Percentiles rank a stretch among this genome's conserved stretches.
Conservation (phyloP, 805 yeast genomes). For the Yarrowia osloensis region DNA sequence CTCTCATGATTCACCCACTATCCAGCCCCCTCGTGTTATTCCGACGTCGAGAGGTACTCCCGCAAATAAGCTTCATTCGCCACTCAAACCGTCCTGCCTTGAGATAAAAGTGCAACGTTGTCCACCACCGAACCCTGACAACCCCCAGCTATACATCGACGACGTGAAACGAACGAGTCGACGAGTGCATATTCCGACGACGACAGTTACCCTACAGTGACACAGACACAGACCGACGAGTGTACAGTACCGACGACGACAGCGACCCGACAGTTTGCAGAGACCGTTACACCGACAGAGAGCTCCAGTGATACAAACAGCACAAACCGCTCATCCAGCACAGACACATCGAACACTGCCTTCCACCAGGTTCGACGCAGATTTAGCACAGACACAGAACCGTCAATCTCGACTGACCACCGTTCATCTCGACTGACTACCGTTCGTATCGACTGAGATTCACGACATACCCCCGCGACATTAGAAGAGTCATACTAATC, state of each 20-base stretch:
- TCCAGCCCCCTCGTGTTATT: not conserved
- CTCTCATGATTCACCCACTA: not conserved
- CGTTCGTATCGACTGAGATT: too few relatives aligned
- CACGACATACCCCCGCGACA: too few relatives aligned
- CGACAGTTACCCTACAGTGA: not conserved
- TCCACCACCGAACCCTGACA: not conserved
- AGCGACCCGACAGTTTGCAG: too few relatives aligned
- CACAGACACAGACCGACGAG: not conserved
- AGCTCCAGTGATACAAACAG: too few relatives aligned
- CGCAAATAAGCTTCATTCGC: slow-evolving; percentile 12
- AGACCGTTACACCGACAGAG: too few relatives aligned
- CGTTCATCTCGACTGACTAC: too few relatives aligned
- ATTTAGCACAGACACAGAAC: too few relatives aligned
- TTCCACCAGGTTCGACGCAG: too few relatives aligned
- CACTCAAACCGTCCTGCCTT: slow-evolving; percentile 5
- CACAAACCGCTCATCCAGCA: not conserved
- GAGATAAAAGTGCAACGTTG: slow-evolving; percentile 25
- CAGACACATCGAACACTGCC: too few relatives aligned
- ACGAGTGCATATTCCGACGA: not conserved
- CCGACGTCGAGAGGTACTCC: not conserved
- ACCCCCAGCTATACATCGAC: not conserved
- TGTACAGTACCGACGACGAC: not conserved
- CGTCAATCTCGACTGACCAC: too few relatives aligned
- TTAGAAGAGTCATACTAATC: too few relatives aligned
- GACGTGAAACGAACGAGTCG: not conserved